Percentiles rank a stretch among this genome's conserved stretches.
These are phyloP conservation scores for Ophiostoma populinum DNA, from an alignment of 2,329 filamentous ascomycete genomes.

Conservation along the genomic window DNA sequence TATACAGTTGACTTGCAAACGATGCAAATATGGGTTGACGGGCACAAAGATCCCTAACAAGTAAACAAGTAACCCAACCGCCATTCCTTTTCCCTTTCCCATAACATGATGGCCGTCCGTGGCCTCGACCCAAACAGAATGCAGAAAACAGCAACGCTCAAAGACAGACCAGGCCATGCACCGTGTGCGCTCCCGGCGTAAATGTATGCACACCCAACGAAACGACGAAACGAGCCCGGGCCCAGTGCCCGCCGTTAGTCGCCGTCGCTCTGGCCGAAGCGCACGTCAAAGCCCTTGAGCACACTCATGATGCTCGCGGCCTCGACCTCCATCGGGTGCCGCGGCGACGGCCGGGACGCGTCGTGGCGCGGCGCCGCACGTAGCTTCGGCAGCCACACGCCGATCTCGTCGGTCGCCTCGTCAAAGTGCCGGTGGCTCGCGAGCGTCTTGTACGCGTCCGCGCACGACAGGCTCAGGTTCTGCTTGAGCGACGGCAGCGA, in stretches of 20 bases:
- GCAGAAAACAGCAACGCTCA: not conserved
- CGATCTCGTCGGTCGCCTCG: slow-evolving; percentile 54
- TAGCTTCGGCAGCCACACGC: slow-evolving; percentile 59
- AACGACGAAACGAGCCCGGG: no score
- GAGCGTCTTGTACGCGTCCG: slow-evolving; percentile 63
- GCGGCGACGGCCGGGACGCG: slow-evolving; percentile 19
- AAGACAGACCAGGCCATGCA: not conserved
- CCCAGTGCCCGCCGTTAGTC: no score
- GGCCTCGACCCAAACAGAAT: not conserved
- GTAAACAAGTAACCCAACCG: not conserved
- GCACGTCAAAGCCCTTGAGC: slow-evolving; percentile 62
- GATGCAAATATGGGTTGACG: no score
- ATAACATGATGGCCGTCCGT: not conserved
- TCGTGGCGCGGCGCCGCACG: slow-evolving; percentile 34
- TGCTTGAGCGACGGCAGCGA: slow-evolving; percentile 10
- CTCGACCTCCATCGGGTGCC: slow-evolving; percentile 57
- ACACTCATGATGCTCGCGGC: slow-evolving; percentile 74
- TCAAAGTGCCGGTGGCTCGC: slow-evolving; percentile 62
- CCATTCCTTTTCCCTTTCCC: not conserved
- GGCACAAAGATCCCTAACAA: no score
- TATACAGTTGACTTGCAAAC: no score
- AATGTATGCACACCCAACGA: no score
- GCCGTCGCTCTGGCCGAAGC: slow-evolving; percentile 45
- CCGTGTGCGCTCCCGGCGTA: slow-evolving; percentile 1
- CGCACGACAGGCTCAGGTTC: slow-evolving; percentile 46